Conservation (phyloP, 768 basidiomycete genomes). For the Pulveroboletus frians region DNA sequence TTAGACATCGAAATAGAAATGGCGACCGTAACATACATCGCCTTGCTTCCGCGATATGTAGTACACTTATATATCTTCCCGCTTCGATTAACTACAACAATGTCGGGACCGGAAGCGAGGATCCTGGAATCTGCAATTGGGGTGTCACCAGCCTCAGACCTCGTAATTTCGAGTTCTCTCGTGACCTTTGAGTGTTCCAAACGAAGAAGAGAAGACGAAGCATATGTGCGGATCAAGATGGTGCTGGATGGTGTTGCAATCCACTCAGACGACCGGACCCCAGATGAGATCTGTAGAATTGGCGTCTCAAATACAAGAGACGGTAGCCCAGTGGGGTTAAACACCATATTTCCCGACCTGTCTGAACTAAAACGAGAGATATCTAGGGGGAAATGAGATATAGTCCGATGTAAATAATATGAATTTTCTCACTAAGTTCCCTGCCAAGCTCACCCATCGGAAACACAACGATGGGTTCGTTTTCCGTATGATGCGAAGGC, state of each 20-base stretch:
- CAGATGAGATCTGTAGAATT: constrained; percentile 56
- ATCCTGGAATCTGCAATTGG: constrained; percentile 46
- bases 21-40: constrained; percentile 35
- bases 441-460: constrained; percentile 56
- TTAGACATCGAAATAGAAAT: not conserved
- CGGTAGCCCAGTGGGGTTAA: constrained; percentile 37
- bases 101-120: constrained; percentile 27
- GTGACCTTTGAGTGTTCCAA: constrained; percentile 22
- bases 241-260: constrained; percentile 10
- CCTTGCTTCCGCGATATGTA: constrained; percentile 32
- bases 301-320: constrained; percentile 56
- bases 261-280: constrained; percentile 18
- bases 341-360: constrained; percentile 12
- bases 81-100: constrained; percentile 43
- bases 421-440: constrained; percentile 52
- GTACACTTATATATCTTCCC: constrained; percentile 50
- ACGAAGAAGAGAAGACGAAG: constrained; percentile 38
- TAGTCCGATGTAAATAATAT: not conserved
- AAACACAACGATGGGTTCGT: constrained; percentile 43
- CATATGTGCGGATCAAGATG: constrained; percentile 43
- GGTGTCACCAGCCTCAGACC: constrained; percentile 38
- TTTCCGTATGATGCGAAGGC: constrained; percentile 22
- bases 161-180: constrained; percentile 36
- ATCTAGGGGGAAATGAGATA: constrained; percentile 35
- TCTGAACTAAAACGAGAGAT: constrained; percentile 39